phyloP scores from a whole-genome alignment of 345 rosid species.

The Triadica sebifera region DNA sequence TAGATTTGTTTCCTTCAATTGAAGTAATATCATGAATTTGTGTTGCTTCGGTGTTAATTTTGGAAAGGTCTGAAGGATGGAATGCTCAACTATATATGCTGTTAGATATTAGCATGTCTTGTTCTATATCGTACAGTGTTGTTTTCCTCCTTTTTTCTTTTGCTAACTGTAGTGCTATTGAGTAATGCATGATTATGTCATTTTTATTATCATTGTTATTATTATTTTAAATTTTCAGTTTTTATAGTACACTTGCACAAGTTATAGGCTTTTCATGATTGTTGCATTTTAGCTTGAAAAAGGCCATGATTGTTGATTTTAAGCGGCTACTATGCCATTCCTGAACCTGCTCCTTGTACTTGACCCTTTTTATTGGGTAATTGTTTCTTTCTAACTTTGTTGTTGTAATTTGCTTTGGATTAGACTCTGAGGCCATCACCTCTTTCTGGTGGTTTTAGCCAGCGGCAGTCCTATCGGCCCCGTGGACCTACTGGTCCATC shows the following conservation, averaged over 20 bases:
- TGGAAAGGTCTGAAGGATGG: not conserved
- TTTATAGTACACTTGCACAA: not conserved
- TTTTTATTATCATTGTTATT: not conserved
- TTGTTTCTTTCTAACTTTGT: slow-evolving; percentile 18
- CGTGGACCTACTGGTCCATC: slow-evolving; percentile 65
- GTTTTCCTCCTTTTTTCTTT: not conserved
- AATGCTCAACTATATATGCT: not conserved
- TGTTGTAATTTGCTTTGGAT: slow-evolving; percentile 21
- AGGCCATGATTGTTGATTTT: not conserved
- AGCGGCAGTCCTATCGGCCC: slow-evolving; percentile 56
- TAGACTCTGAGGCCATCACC: slow-evolving; percentile 63
- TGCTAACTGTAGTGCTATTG: not conserved
- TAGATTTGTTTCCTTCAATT: not conserved
- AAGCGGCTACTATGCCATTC: not conserved
- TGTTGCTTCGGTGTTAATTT: not conserved
- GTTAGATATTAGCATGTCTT: not conserved
- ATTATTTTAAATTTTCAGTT: not conserved
- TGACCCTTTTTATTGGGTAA: not conserved
- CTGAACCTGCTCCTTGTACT: not conserved
- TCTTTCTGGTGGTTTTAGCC: slow-evolving; percentile 56
- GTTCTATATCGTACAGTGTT: not conserved
- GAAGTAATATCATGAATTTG: not conserved
- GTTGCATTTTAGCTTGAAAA: not conserved
- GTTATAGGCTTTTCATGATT: not conserved
- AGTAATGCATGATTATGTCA: not conserved